Evolutionary conservation across 106 monocot species (phyloP).

Genomic region (Platanthera guangdongensis): DNA sequence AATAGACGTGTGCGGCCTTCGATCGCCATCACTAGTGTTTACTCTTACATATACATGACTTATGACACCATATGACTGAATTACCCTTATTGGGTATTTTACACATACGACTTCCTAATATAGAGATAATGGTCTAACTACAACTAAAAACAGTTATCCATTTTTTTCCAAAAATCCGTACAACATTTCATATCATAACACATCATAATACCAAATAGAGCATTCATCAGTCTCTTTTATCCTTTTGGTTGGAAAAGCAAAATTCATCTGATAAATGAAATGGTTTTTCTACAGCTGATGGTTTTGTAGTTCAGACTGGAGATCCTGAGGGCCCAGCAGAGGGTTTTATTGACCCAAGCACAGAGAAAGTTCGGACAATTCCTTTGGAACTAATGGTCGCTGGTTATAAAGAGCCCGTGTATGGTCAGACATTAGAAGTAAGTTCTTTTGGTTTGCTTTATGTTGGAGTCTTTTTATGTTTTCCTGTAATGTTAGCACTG

Average conservation of each 20-base stretch:
- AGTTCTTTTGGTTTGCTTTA: conserved; percentile 8
- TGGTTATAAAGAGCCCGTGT: conserved; percentile 83
- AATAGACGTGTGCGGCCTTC: too few species aligned
- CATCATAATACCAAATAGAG: too few species aligned
- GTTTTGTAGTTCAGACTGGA: conserved; percentile 98
- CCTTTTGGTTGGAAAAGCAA: not conserved
- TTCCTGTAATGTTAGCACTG: not conserved
- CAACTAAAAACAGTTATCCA: too few species aligned
- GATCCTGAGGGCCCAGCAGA: conserved; percentile 74
- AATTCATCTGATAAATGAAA: not conserved
- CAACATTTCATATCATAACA: too few species aligned
- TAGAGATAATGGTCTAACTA: too few species aligned
- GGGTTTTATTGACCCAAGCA: conserved; percentile 28
- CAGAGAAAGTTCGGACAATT: conserved; percentile 29
- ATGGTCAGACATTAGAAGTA: conserved; percentile 92
- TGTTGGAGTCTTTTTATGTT: not conserved
- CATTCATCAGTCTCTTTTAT: too few species aligned
- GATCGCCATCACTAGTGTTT: too few species aligned
- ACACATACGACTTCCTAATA: too few species aligned
- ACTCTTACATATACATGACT: too few species aligned
- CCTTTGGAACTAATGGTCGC: conserved; percentile 79
- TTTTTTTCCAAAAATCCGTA: too few species aligned
- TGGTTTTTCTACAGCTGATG: conserved; percentile 73
- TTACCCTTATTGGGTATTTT: too few species aligned
- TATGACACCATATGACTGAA: too few species aligned